Conservation (phyloP, 345 rosid genomes). For the Brassica juncea region DNA sequence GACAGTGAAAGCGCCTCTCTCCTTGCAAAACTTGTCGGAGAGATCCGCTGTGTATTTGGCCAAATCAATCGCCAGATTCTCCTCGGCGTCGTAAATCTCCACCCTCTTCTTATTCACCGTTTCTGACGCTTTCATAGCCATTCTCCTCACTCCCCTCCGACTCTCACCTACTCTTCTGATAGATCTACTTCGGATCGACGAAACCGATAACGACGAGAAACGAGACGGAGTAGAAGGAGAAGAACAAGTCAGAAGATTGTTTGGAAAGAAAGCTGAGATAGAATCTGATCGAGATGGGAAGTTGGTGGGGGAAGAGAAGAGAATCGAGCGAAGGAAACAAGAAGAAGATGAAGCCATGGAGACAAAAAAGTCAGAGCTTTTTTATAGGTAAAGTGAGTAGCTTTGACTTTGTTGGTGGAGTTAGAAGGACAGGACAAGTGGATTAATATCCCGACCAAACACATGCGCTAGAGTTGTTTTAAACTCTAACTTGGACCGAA, state of each 20-base stretch:
- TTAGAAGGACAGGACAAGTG: constrained; percentile 14
- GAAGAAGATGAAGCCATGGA: constrained; percentile 38
- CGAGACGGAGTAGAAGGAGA: constrained; percentile 16
- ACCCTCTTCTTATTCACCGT: constrained; percentile 43
- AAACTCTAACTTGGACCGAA: background rate
- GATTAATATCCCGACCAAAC: constrained; percentile 20
- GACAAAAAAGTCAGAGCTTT: background rate
- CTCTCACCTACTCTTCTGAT: background rate
- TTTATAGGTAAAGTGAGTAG: constrained; percentile 15
- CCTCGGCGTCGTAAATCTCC: constrained; percentile 61
- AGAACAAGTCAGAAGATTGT: background rate
- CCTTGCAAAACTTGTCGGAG: constrained; percentile 61
- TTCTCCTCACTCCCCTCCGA: constrained; percentile 35
- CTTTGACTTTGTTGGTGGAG: constrained; percentile 28
- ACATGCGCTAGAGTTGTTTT: background rate
- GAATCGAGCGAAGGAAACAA: constrained; percentile 30
- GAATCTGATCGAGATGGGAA: background rate
- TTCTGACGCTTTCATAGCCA: constrained; percentile 33
- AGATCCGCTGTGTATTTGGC: constrained; percentile 70
- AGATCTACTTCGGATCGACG: constrained; percentile 31
- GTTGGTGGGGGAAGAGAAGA: constrained; percentile 25
- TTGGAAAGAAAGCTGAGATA: background rate
- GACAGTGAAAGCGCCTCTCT: constrained; percentile 72
- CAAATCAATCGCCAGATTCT: constrained; percentile 58
- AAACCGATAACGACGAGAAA: constrained; percentile 27